Percentiles rank a stretch among this genome's conserved stretches.
Conservation (phyloP, 208 protist genomes). For the Kentomonas sorsogonicus region DNA sequence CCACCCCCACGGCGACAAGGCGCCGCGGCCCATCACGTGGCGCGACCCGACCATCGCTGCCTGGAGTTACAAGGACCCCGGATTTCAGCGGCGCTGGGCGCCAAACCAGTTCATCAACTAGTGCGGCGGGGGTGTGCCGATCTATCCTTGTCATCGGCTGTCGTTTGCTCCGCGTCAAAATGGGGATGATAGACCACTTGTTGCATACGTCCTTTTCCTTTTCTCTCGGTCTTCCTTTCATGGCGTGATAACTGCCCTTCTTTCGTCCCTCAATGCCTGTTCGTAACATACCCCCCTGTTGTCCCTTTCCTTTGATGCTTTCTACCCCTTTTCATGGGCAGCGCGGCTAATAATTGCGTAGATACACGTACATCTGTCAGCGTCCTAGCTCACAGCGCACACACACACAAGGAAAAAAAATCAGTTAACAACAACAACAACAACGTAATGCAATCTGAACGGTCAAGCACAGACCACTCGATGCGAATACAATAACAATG, state of each 20-base stretch:
- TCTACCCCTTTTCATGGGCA: too few species aligned
- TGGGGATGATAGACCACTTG: too few species aligned
- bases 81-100: conserved; percentile 77
- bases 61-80: conserved; percentile 77
- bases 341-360: too few species aligned
- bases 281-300: not conserved
- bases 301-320: not conserved
- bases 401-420: too few species aligned
- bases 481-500: too few species aligned
- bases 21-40: conserved; percentile 79
- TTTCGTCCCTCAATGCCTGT: not conserved
- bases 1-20: conserved; percentile 85
- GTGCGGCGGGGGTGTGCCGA: not conserved
- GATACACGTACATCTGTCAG: too few species aligned
- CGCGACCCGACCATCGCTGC: conserved; percentile 42
- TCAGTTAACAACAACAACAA: too few species aligned
- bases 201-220: not conserved
- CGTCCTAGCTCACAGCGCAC: too few species aligned
- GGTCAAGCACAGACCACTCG: too few species aligned
- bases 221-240: not conserved
- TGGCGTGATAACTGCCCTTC: not conserved
- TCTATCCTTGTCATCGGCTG: too few species aligned
- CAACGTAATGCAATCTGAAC: too few species aligned
- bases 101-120: conserved; percentile 84
- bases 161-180: not conserved